Conservation (phyloP, 192 early-diverging fungal species). For the Entrophospora sp. region DNA sequence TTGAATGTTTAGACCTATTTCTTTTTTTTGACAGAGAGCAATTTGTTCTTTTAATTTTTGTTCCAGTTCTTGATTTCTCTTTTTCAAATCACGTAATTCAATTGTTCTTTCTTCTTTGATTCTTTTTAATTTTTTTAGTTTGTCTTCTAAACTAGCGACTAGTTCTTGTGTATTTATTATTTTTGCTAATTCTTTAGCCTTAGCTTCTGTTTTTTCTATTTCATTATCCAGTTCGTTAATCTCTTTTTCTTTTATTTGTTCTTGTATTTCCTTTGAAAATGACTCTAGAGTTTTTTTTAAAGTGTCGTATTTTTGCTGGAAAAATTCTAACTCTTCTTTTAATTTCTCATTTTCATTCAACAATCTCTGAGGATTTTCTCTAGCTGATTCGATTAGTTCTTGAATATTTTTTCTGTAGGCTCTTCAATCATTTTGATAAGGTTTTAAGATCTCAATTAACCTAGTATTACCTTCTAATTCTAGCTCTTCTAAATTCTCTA, state of each 20-base stretch:
- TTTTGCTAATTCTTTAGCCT: background rate
- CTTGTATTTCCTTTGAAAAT: background rate
- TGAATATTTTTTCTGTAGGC: background rate
- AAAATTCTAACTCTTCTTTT: background rate
- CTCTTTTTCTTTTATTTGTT: background rate
- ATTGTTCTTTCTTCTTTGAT: background rate
- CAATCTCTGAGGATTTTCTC: background rate
- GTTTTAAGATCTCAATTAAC: background rate
- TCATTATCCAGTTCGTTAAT: background rate
- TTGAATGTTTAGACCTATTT: too few species aligned
- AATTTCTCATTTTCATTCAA: background rate
- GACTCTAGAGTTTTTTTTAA: background rate
- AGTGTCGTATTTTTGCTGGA: background rate
- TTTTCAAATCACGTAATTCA: background rate
- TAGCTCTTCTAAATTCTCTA: slow-evolving; percentile 12
- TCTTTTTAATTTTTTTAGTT: background rate
- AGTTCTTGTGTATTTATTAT: background rate
- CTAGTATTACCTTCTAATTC: slow-evolving; percentile 5
- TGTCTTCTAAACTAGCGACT: background rate
- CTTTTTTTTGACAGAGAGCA: too few species aligned
- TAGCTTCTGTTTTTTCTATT: background rate
- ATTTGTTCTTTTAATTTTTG: too few species aligned
- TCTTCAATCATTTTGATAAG: background rate
- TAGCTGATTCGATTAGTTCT: background rate
- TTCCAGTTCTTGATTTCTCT: background rate